phyloP scores from a whole-genome alignment of 2,329 filamentous ascomycete species.

The Metarhizium album region DNA sequence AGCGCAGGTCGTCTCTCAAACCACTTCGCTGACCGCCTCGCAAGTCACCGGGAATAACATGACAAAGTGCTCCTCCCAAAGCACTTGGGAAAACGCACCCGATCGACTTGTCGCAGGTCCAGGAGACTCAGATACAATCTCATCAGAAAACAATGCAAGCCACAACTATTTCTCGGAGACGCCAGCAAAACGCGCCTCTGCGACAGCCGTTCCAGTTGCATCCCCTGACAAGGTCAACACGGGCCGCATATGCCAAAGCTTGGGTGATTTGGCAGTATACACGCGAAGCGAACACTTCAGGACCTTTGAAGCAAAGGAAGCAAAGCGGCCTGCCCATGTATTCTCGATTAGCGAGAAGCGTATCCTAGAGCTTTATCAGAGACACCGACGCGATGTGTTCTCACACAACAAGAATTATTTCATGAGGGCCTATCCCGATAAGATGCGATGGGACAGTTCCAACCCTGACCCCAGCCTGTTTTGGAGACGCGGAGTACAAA shows the following conservation, averaged over 20 bases:
- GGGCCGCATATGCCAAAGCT: slow-evolving; percentile 53
- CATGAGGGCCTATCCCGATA: slow-evolving; percentile 86
- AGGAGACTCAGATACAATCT: slow-evolving; percentile 28
- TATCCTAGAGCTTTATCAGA: slow-evolving; percentile 47
- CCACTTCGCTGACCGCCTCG: slow-evolving; percentile 17
- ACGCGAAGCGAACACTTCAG: slow-evolving; percentile 77
- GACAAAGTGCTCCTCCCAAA: not conserved
- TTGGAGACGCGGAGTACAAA: slow-evolving; percentile 91
- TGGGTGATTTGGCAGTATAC: slow-evolving; percentile 72
- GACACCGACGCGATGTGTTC: slow-evolving; percentile 66
- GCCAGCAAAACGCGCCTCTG: slow-evolving; percentile 1
- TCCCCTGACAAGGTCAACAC: slow-evolving; percentile 29
- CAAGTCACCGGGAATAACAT: not conserved
- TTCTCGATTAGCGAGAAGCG: slow-evolving; percentile 82
- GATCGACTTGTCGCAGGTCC: slow-evolving; percentile 18
- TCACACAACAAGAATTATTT: slow-evolving; percentile 79
- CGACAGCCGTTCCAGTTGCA: not conserved
- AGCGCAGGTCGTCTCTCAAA: not conserved
- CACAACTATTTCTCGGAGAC: slow-evolving; percentile 4
- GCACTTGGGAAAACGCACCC: slow-evolving; percentile 8
- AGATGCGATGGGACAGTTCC: slow-evolving; percentile 69
- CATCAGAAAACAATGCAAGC: slow-evolving; percentile 32
- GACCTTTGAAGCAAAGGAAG: slow-evolving; percentile 53
- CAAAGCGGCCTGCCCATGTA: slow-evolving; percentile 54
- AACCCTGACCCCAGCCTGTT: slow-evolving; percentile 89